Evolutionary conservation across 345 rosid species (phyloP).

Genomic region (Carallia brachiata): DNA sequence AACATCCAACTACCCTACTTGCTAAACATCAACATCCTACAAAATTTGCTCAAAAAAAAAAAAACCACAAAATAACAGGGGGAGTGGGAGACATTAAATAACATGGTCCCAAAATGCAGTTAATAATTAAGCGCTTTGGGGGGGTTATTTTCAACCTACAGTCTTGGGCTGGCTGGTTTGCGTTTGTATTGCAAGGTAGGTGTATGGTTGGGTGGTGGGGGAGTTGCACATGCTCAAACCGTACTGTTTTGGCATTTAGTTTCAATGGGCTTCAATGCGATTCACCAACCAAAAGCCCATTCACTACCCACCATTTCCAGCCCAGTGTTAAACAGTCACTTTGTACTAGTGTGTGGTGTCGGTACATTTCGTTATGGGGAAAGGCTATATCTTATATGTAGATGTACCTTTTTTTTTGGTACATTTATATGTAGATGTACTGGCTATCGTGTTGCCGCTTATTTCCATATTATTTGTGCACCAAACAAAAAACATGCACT

Average conservation of each 20-base stretch:
- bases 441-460: too few species aligned
- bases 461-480: too few species aligned
- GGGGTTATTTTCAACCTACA: slow-evolving; percentile 23
- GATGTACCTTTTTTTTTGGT: too few species aligned
- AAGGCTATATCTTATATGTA: too few species aligned
- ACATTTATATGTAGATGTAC: too few species aligned
- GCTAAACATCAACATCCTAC: too few species aligned
- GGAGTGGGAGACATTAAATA: not conserved
- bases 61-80: not conserved
- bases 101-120: slow-evolving; percentile 39
- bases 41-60: too few species aligned
- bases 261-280: not conserved
- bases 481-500: too few species aligned
- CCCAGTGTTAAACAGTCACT: not conserved
- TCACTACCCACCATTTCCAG: not conserved
- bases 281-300: not conserved
- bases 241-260: not conserved
- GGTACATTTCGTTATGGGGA: too few species aligned
- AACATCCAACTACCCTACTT: too few species aligned
- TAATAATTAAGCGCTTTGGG: slow-evolving; percentile 6
- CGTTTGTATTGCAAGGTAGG: slow-evolving; percentile 14
- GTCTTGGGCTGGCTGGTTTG: slow-evolving; percentile 43
- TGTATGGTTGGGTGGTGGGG: not conserved
- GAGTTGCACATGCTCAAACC: not conserved
- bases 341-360: too few species aligned